Evolutionary conservation across 2,329 filamentous ascomycete genomes (phyloP), one percentile per base, ranked within the genome.

Genomic region (Fusarium virguliforme): DNA sequence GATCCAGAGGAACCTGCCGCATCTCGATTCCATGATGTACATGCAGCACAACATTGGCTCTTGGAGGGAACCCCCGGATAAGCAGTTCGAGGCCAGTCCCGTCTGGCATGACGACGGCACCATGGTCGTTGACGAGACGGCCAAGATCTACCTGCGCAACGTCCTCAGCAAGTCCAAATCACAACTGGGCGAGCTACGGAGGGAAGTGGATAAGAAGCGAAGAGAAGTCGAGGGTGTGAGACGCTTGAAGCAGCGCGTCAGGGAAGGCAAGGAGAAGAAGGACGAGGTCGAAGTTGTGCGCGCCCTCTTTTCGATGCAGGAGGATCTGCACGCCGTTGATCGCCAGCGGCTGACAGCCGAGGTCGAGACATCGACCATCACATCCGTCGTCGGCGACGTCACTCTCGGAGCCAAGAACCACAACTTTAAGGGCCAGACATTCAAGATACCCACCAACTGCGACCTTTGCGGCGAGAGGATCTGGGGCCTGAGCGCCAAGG

Each of bases 381-480:
- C 94, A n/a, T 86, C 91, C 9, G 93, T 91, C 0, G 95, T 98
- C 3, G 96, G 96, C 37, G 96, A 99, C 79, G 88, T 99, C 60
- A 97, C 95, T 2, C 85, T 97, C 22, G 95, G 95, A 18, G 95
- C 95, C 10, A 94, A 94, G 79, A 97, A 95, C 77, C 96, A 99
- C 84, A 96, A 97, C 77, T 99, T 99, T 87, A 97, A 97, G 82
- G 91, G 94, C n/a, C 94, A 98, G 78, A 98, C 96, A 0, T 99
- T 98, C 87, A 98, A 98, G 81, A 97, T 99, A 67, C 97, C 97
- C 0, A 99, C 96, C 5, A 98, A 98, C 79, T 99, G 96, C 83
- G 96, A 99, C 80, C 87, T 98, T 12, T 99, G 96, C 75, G 95
- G 95, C 18, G 96, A 99, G 79, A 90, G 96, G 30, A 97, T 99